Conservation (phyloP, 139 green algal genomes). For the Diplosphaera chodatii region DNA sequence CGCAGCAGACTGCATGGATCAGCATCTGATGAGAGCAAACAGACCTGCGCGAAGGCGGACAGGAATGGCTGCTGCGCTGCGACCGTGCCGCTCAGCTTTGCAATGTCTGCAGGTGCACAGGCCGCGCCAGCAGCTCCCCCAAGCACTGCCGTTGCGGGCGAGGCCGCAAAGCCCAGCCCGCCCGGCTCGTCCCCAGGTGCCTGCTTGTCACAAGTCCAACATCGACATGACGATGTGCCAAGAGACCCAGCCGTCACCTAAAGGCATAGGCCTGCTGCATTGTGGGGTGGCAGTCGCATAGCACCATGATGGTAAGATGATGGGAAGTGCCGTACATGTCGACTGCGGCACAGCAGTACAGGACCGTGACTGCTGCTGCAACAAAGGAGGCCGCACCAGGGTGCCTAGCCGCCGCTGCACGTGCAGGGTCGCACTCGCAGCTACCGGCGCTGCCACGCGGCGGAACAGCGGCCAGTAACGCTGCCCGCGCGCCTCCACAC, state of each 20-base stretch:
- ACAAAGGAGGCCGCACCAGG: too few species aligned
- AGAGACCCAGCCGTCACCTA: too few species aligned
- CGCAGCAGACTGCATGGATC: not conserved
- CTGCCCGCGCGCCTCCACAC: conserved; percentile 52
- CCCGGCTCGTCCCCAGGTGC: conserved; percentile 55
- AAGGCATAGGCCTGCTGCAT: too few species aligned
- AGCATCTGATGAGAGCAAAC: not conserved
- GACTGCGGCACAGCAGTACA: too few species aligned
- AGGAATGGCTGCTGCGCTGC: not conserved
- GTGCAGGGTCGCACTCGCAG: conserved; percentile 37
- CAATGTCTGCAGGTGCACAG: not conserved
- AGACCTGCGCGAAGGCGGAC: not conserved
- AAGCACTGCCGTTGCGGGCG: conserved; percentile 55
- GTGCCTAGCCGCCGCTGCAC: conserved; percentile 66
- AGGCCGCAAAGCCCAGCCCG: conserved; percentile 49
- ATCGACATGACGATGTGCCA: too few species aligned
- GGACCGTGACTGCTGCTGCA: too few species aligned
- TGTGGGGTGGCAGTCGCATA: too few species aligned
- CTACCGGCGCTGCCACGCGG: conserved; percentile 21
- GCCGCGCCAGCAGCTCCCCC: conserved; percentile 2
- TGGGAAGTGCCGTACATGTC: too few species aligned
- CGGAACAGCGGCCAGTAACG: conserved; percentile 65
- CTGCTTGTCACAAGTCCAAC: too few species aligned
- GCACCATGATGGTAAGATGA: too few species aligned
- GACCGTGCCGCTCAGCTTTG: not conserved